Evolutionary conservation across 2,329 filamentous ascomycete species (phyloP).

Genomic region (Clarireedia paspali): DNA sequence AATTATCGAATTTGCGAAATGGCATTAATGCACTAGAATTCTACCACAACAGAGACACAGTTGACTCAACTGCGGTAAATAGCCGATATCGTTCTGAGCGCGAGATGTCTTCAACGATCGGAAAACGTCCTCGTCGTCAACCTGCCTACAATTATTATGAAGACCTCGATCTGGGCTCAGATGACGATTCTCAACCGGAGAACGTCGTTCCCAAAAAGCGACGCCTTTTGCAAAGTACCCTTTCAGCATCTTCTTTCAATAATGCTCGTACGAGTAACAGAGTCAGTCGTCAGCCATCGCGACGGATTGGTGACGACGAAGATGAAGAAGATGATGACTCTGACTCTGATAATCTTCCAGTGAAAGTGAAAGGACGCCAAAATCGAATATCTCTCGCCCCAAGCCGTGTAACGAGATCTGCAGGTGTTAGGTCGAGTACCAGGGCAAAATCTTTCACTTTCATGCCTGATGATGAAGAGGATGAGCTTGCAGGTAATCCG

Average conservation of each 20-base stretch:
- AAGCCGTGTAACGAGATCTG: constrained; percentile 18
- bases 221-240: constrained; percentile 17
- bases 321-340: constrained; percentile 9
- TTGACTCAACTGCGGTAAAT: constrained; percentile 9
- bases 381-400: constrained; percentile 4
- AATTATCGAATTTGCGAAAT: constrained; percentile 37
- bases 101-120: constrained; percentile 11
- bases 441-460: constrained; percentile 1
- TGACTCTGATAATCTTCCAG: background rate
- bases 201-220: constrained; percentile 17
- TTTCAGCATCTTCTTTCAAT: constrained; percentile 12
- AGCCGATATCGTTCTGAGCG: constrained; percentile 9
- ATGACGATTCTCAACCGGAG: constrained; percentile 15
- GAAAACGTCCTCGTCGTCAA: constrained; percentile 20
- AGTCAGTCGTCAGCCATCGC: constrained; percentile 13
- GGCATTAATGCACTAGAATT: constrained; percentile 38
- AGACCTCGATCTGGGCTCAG: constrained; percentile 13
- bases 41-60: constrained; percentile 29
- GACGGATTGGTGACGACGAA: constrained; percentile 8
- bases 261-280: constrained; percentile 17
- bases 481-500: constrained; percentile 19
- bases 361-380: constrained; percentile 1
- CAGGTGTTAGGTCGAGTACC: constrained; percentile 7
- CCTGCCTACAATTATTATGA: constrained; percentile 16
- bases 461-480: constrained; percentile 14